Base-by-base conservation (phyloP, 441 rosid genomes). In the Euphorbia corollata region DNA sequence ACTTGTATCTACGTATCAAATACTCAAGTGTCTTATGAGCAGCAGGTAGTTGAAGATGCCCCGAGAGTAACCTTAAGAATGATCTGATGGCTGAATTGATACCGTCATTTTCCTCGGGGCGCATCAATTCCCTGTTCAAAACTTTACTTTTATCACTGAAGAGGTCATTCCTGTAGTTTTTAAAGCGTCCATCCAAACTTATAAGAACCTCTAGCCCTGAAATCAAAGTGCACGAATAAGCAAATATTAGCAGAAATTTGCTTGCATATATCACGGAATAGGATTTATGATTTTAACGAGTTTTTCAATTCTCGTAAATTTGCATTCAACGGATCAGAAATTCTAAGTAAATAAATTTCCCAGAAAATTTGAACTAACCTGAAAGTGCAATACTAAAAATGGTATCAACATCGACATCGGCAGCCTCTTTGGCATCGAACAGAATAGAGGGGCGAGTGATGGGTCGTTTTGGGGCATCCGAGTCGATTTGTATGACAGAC, bases 1-100 rank as follows among this genome's bases (percentile, higher is more conserved):
- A 95, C 99, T 89, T 88, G 80, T 87, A 89, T 90, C 94, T 80
- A 27, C 99, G 85, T 64, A 95, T 86, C 80, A 95, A 84, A 82
- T 90, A 95, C 89, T 95, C 99, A 4, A 92, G 87, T 2, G 97
- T 88, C 77, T 80, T 86, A 62, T 77, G 87, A 8, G 95, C 78
- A 10, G 98, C 84, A 9, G 76, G 81, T 36, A 83, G 75, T 15
- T 88, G 91, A 73, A 95, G 85, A 78, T 86, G 81, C 0, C 93
- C 96, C 0, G 92, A 90, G 36, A 92, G 87, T 63, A 88, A 65
- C 67, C 87, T 83, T 55, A 95, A 78, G 65, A 78, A 95, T 0
- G 86, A 86, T 70, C 86, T 59, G 22, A 95, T 74, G 0, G 90
- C 79, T 5, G 79, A 77, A 77, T 88, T 78, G 23, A 95, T 83